Base-by-base conservation (phyloP, 306 rosid species). In the Ceratonia siliqua region DNA sequence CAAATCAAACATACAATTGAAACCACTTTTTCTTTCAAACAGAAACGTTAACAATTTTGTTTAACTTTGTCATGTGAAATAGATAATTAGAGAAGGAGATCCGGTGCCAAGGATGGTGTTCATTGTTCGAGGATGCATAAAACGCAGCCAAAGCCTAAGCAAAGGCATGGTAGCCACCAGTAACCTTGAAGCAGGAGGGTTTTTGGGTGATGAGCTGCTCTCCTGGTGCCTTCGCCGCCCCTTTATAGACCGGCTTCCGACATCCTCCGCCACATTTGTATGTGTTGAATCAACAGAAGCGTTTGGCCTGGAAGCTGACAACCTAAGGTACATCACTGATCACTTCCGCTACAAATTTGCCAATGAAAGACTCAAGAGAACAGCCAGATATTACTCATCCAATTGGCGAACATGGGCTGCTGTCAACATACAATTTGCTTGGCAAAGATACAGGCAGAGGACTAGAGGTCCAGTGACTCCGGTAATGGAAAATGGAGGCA, bases 341-440 rank as follows among this genome's bases (percentile, higher is more conserved):
- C 98, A 95, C 61, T 95, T 95, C 76, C 82, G 99, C 2, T 95
- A 95, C 89, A 92, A 92, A 66, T 95, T 95, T 15, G 92, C 93
- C 2, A 95, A 95, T 10, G 98, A 95, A 75, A 86, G 98, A 67
- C 92, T 92, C 0, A 95, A 95, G 81, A 75, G 96, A 77, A 92
- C 99, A 0, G 96, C 99, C 0, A 90, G 99, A 71, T 95, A 92
- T 62, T 95, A 95, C 87, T 95, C 99, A 1, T 95, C 99, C 1
- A 95, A 95, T 81, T 95, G 99, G 99, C 73, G 99, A 67, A 95
- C 99, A 3, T 95, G 99, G 99, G 99, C 96, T 9, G 89, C 99
- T 9, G 98, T 95, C n/a, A 94, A 87, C 45, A 79, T 94, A 61
- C 99, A 94, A 72, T 74, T 94, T n/a, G 91, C 92, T 30, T 94